These are phyloP conservation scores for Eremomyces bilateralis DNA, from an alignment of 495 filamentous ascomycete species.

Conservation along the genomic window DNA sequence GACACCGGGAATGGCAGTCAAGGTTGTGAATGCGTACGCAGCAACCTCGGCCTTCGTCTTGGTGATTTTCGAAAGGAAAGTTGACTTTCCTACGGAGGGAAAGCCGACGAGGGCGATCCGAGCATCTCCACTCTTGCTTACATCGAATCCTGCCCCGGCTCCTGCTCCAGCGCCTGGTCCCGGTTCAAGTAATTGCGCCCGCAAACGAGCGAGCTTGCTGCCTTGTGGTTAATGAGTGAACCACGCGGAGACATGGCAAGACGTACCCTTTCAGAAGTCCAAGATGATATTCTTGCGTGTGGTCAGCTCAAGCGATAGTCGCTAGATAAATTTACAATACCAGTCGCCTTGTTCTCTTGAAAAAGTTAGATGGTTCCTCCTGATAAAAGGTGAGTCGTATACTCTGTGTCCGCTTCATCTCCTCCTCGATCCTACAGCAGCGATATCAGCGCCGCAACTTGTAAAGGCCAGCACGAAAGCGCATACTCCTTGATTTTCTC, in stretches of 20 bases:
- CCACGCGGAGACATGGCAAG: not conserved
- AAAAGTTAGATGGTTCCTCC: constrained; percentile 10
- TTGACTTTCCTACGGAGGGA: constrained; percentile 96
- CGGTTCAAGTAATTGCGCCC: constrained; percentile 90
- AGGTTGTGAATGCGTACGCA: constrained; percentile 90
- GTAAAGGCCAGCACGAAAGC: not conserved
- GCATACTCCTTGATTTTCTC: constrained; percentile 94
- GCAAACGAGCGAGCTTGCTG: constrained; percentile 87
- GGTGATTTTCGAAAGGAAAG: constrained; percentile 95
- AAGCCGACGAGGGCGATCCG: constrained; percentile 95
- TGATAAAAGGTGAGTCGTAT: constrained; percentile 13
- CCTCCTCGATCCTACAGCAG: constrained; percentile 79
- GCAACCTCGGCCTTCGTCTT: constrained; percentile 96
- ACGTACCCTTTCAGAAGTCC: constrained; percentile 87
- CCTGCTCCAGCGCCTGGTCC: constrained; percentile 51
- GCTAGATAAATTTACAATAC: constrained; percentile 25
- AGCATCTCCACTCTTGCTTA: constrained; percentile 91
- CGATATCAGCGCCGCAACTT: constrained; percentile 7
- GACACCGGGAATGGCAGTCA: constrained; percentile 94
- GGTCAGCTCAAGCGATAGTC: constrained; percentile 4
- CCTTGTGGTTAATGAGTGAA: not conserved
- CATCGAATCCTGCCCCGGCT: constrained; percentile 74
- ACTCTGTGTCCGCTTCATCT: constrained; percentile 98
- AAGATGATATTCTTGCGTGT: constrained; percentile 77
- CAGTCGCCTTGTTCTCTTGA: constrained; percentile 95